A percentile compares a stretch with the other conserved stretches of the same genome.
Evolutionary conservation across 2,329 filamentous ascomycete species (phyloP).

Genomic region (Endothia cerciana): DNA sequence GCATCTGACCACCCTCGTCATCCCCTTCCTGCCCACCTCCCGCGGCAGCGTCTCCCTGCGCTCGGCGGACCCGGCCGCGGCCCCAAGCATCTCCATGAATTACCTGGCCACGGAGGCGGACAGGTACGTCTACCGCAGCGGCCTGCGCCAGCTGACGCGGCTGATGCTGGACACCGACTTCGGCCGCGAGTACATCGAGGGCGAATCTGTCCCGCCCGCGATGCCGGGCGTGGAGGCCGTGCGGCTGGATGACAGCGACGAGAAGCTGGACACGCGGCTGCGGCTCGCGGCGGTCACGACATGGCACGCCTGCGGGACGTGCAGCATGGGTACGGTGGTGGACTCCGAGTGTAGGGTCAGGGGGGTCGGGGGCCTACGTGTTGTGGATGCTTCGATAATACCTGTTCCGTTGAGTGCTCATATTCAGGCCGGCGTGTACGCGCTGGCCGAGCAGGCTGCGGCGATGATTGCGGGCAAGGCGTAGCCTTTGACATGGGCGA

Average conservation of each 20-base stretch:
- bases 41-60: constrained; percentile 36
- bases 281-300: constrained; percentile 29
- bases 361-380: constrained; percentile 42
- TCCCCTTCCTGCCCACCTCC: constrained; percentile 35
- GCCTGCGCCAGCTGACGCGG: constrained; percentile 33
- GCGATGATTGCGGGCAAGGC: constrained; percentile 15
- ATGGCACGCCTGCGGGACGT: constrained; percentile 37
- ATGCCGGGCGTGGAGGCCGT: constrained; percentile 32
- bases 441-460: constrained; percentile 17
- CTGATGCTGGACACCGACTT: constrained; percentile 32
- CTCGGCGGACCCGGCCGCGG: constrained; percentile 30
- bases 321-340: constrained; percentile 40
- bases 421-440: constrained; percentile 20
- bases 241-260: constrained; percentile 33
- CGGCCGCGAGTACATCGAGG: constrained; percentile 35
- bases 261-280: constrained; percentile 37
- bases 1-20: constrained; percentile 30
- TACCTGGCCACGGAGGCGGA: constrained; percentile 36
- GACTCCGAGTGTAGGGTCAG: constrained; percentile 43
- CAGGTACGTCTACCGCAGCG: constrained; percentile 37
- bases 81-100: constrained; percentile 37
- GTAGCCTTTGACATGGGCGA: background rate
- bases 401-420: constrained; percentile 32
- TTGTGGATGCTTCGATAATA: constrained; percentile 46
- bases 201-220: constrained; percentile 31